phyloP scores from a whole-genome alignment of 176 grass and related monocot species.

The Phoenix dactylifera region DNA sequence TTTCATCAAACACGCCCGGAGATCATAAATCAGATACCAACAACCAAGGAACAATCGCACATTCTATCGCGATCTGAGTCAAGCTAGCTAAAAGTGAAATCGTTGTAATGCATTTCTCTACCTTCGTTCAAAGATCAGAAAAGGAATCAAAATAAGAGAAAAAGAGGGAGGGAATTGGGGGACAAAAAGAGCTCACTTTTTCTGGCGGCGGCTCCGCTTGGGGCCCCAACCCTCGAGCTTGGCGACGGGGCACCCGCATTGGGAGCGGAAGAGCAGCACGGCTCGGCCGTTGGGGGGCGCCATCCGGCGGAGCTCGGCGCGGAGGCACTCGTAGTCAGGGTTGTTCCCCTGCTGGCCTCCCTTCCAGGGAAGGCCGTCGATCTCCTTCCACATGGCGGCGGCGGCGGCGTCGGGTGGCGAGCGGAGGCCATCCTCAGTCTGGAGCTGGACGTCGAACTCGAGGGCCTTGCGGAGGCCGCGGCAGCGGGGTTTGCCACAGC shows the following conservation, averaged over 20 bases:
- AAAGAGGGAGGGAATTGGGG: background rate
- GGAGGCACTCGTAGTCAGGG: slow-evolving; percentile 85
- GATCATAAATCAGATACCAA: too few relatives aligned
- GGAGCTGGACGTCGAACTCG: slow-evolving; percentile 91
- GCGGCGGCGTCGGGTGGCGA: slow-evolving; percentile 26
- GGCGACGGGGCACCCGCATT: slow-evolving; percentile 73
- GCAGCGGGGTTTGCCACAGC: slow-evolving; percentile 70
- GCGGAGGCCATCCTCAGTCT: slow-evolving; percentile 73
- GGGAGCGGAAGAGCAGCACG: slow-evolving; percentile 75
- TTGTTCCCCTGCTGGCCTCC: slow-evolving; percentile 75
- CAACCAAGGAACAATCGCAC: too few relatives aligned
- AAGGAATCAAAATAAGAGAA: too few relatives aligned
- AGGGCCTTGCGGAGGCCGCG: slow-evolving; percentile 71
- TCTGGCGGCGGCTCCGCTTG: slow-evolving; percentile 74
- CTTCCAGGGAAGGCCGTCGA: slow-evolving; percentile 89
- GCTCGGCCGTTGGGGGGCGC: slow-evolving; percentile 61
- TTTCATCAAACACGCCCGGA: too few relatives aligned
- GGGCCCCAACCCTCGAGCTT: slow-evolving; percentile 98
- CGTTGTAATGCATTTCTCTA: too few relatives aligned
- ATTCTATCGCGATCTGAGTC: too few relatives aligned
- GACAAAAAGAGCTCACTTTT: slow-evolving; percentile 57
- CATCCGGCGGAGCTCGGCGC: slow-evolving; percentile 71
- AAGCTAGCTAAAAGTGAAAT: too few relatives aligned
- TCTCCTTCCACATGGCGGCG: slow-evolving; percentile 78
- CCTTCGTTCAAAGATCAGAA: too few relatives aligned